Conservation (phyloP, 1,139 yeast species). For the Protomyces arabidopsidicola region DNA sequence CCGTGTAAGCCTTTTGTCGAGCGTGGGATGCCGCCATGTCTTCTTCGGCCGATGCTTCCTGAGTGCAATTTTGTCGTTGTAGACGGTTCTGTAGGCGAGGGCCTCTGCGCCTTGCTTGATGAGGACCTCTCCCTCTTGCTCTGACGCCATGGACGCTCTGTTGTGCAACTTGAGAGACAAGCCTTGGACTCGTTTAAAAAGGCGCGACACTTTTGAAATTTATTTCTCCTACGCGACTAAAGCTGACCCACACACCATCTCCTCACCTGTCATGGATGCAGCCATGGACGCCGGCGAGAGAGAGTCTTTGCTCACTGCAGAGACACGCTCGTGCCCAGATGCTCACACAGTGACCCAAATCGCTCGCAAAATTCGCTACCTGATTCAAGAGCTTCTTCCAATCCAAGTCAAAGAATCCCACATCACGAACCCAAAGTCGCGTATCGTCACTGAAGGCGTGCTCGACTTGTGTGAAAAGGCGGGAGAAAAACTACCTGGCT, state of each 20-base stretch:
- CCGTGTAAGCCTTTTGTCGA: slow-evolving; percentile 71
- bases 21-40: slow-evolving; percentile 77
- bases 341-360: slow-evolving; percentile 36
- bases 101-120: slow-evolving; percentile 98
- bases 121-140: slow-evolving; percentile 40
- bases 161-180: not conserved
- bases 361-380: slow-evolving; percentile 64
- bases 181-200: no score
- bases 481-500: slow-evolving; percentile 61
- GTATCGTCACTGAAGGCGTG: slow-evolving; percentile 57
- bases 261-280: not conserved
- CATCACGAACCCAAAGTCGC: slow-evolving; percentile 56
- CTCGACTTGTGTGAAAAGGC: slow-evolving; percentile 60
- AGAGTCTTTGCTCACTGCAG: not conserved
- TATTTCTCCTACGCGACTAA: no score
- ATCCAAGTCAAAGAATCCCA: slow-evolving; percentile 52
- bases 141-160: not conserved
- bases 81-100: slow-evolving; percentile 58
- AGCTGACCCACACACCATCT: no score
- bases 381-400: slow-evolving; percentile 69
- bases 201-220: no score
- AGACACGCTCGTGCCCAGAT: slow-evolving; percentile 1
- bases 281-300: not conserved
- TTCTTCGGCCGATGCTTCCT: slow-evolving; percentile 86
- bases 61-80: slow-evolving; percentile 49